Base-by-base conservation (phyloP, 163 green algal genomes). In the Trebouxiophyceae sp. region DNA sequence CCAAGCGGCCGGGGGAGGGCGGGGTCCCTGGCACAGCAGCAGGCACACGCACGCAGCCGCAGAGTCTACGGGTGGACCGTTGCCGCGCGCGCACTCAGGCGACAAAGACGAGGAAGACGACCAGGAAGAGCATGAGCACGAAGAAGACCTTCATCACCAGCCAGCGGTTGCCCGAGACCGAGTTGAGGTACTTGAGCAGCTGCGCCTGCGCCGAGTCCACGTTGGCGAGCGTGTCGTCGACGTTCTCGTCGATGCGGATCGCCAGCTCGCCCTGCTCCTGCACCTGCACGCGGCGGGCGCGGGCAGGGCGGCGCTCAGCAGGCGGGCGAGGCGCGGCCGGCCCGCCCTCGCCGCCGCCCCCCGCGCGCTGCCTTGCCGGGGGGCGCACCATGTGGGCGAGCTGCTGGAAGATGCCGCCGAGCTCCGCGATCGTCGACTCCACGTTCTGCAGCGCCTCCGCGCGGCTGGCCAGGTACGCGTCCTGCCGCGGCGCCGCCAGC, bases 381-480 rank as follows among this genome's bases (percentile, higher is more conserved):
- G 39, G 0, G 2, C 67, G 58, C 44, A 97, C 93, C 86, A 99
- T 94, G 50, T 93, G 85, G 4, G 89, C 87, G 32, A 99, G 86
- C 82, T 98, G 89, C 62, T 91, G 88, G 80, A 99, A 99, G 50
- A 99, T 99, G 67, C 68, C 81, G 29, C 93, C 90, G 46, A 99
- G 84, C 81, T 99, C 93, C 33, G 89, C 78, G 46, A 99, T 98
- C 1, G 93, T 98, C 54, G 77, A 77, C 73, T 99, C 93, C 60
- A 98, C 93, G 62, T 96, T 93, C n/a, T 91, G 87, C 72, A 99
- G 72, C 24, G 93, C 93, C 68, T 94, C 88, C 1, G 86, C 80
- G 1, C 93, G 69, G 68, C 78, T 91, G 57, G 46, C 69, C 62
- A 95, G 67, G 79, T 97, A 98, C 4, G 68, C 82, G 66, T 96